Conservation (phyloP, 768 basidiomycete genomes). For the Pulveroboletus sp. region DNA sequence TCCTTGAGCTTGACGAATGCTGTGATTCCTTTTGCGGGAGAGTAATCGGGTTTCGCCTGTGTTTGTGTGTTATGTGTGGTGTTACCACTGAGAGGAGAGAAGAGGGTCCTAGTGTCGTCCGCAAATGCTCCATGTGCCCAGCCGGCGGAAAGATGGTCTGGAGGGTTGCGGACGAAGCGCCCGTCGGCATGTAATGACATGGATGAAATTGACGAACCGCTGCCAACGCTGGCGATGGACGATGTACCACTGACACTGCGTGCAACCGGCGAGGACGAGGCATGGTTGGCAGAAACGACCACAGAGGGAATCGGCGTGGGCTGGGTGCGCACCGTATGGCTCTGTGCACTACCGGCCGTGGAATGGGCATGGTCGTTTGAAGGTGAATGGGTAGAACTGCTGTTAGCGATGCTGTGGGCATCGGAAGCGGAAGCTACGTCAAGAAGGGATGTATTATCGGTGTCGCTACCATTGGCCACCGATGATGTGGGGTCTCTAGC, state of each 20-base stretch:
- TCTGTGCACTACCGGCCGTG: background rate
- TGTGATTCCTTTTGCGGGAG: conserved; percentile 57
- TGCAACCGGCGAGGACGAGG: conserved; percentile 1
- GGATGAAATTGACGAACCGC: conserved; percentile 18
- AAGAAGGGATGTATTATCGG: conserved; percentile 21
- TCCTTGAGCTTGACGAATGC: conserved; percentile 55
- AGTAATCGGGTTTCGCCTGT: conserved; percentile 9
- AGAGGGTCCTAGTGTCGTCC: background rate
- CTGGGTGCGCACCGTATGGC: background rate
- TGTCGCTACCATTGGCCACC: conserved; percentile 19
- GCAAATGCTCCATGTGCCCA: conserved; percentile 19
- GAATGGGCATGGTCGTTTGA: conserved; percentile 16
- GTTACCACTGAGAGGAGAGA: background rate
- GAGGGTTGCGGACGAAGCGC: conserved; percentile 1
- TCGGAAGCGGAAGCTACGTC: conserved; percentile 26
- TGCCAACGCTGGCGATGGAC: conserved; percentile 20
- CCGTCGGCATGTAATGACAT: conserved; percentile 3
- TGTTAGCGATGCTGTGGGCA: conserved; percentile 26
- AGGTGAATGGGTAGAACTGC: conserved; percentile 20
- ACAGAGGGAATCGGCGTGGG: conserved; percentile 22
- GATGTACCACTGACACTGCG: conserved; percentile 23
- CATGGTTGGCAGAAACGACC: conserved; percentile 23
- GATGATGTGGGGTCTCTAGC: background rate
- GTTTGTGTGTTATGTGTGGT: background rate
- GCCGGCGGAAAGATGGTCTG: conserved; percentile 24